A percentile compares a stretch with the other conserved stretches of the same genome.
These are phyloP conservation scores for Tuber brumale DNA, from an alignment of 495 filamentous ascomycete genomes.

Conservation along the genomic window DNA sequence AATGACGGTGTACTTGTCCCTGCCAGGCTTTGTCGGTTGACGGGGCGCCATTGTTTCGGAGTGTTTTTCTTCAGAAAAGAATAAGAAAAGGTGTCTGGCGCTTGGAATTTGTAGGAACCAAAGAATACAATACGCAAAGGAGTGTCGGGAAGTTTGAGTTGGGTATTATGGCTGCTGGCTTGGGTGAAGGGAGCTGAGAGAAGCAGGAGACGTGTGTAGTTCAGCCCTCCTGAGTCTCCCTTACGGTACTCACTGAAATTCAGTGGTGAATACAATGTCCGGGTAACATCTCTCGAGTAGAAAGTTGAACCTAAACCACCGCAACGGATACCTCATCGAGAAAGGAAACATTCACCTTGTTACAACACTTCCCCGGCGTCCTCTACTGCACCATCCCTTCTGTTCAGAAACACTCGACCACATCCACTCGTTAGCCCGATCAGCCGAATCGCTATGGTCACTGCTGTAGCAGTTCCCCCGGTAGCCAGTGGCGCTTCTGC, in stretches of 20 bases:
- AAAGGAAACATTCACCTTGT: neutral
- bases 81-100: neutral
- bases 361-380: neutral
- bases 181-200: neutral
- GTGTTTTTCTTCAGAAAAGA: slow-evolving; percentile 1
- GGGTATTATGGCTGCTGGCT: neutral
- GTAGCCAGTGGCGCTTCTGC: slow-evolving; percentile 7
- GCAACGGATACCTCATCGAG: neutral
- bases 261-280: neutral
- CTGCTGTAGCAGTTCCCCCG: slow-evolving; percentile 4
- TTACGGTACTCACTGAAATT: neutral
- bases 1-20: slow-evolving; percentile 89
- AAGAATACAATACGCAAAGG: slow-evolving; percentile 18
- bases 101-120: slow-evolving; percentile 6
- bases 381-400: slow-evolving; percentile 1
- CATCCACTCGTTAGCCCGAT: neutral
- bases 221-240: neutral
- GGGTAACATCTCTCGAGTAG: neutral
- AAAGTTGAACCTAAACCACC: neutral
- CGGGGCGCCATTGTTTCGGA: slow-evolving; percentile 43
- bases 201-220: slow-evolving; percentile 27
- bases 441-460: neutral
- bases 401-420: neutral
- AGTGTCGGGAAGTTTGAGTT: slow-evolving; percentile 16
- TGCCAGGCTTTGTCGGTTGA: slow-evolving; percentile 41